Conservation (phyloP, 179 eudicot genomes). For the Silene vulgaris region DNA sequence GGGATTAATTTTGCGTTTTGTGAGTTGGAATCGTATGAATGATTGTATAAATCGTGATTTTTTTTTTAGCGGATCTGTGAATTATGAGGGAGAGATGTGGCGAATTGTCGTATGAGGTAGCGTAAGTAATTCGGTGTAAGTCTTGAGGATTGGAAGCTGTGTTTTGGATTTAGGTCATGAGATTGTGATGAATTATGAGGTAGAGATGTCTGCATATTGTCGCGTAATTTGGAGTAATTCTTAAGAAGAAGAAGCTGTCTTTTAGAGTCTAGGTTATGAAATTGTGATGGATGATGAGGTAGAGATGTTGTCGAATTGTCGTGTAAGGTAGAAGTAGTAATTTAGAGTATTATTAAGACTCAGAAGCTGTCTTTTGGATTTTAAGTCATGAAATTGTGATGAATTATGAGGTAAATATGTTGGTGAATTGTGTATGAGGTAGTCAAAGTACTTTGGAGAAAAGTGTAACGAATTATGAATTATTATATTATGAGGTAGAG, state of each 20-base stretch:
- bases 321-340: background rate
- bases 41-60: conserved; percentile 2
- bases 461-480: background rate
- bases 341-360: background rate
- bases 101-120: too few relatives aligned
- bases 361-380: background rate
- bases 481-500: background rate
- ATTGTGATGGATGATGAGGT: too few relatives aligned
- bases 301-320: background rate
- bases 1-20: background rate
- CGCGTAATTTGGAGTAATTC: too few relatives aligned
- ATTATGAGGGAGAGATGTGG: background rate
- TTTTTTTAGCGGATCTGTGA: background rate
- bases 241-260: too few relatives aligned
- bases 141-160: too few relatives aligned
- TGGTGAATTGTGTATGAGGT: background rate
- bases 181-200: background rate
- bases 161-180: too few relatives aligned
- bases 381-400: background rate
- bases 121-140: too few relatives aligned
- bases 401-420: background rate
- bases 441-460: background rate
- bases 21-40: background rate
- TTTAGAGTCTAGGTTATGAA: too few relatives aligned
- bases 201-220: too few relatives aligned